Evolutionary conservation across 176 grass and related monocot genomes (phyloP), one percentile per base, ranked within the genome.

Genomic region (Eremochloa ophiuroides): DNA sequence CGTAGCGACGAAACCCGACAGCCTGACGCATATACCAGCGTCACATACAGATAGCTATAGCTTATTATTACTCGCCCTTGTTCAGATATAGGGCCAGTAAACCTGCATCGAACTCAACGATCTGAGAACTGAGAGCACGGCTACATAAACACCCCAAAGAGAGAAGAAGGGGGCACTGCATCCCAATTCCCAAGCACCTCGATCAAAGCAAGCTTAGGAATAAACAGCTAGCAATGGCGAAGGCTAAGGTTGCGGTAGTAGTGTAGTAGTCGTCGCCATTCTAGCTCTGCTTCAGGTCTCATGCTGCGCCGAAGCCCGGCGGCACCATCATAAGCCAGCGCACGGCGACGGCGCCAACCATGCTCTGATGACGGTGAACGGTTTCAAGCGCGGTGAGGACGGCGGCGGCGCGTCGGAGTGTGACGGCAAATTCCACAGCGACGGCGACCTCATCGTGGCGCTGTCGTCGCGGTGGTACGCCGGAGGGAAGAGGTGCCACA

Each of bases 361-460:
- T 4, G 84, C 44, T 23, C 55, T 85, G 43, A 73, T 85, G 84
- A 85, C 84, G 25, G 25, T 85, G 76, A 85, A 85, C 59, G 84
- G 84, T 7, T 85, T 85, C 76, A 2, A 53, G 76, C 47, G 50
- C 3, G 47, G 60, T 6, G 20, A 75, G 62, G 25, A 25, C 1
- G 88, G 84, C 37, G 87, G 77, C 38, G 56, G 35, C 42, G 18
- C 50, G 18, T 28, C 86, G 58, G 78, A 33, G 27, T 87, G 90
- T 58, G 83, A 89, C 33, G 69, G 59, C 7, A 39, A 2, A 1
- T 92, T 64, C 70, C 90, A 89, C 83, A 62, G 79, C 46, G 23
- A 92, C 62, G 46, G 8, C 8, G 83, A 89, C 7, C 5, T 74
- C 62, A 65, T 88, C 38, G 86, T 88, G 46, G 89, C 86, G 31